Evolutionary conservation across 768 basidiomycete genomes (phyloP).

Genomic region (Tulasnella sp.): DNA sequence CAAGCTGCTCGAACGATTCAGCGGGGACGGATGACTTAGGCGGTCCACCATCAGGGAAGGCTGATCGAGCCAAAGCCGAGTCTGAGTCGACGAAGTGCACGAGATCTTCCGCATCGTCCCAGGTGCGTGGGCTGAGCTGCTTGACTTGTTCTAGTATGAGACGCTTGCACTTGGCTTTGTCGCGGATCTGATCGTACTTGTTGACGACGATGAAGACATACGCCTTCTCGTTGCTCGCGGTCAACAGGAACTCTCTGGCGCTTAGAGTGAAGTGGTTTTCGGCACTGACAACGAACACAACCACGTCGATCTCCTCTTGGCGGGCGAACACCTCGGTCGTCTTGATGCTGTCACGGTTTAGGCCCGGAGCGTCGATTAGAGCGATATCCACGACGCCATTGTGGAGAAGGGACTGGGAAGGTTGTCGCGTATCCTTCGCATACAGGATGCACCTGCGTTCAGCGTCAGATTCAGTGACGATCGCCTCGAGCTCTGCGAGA

Average conservation of each 20-base stretch:
- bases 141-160: conserved; percentile 89
- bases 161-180: conserved; percentile 86
- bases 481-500: conserved; percentile 62
- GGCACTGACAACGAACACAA: conserved; percentile 95
- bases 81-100: conserved; percentile 98
- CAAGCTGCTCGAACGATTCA: conserved; percentile 69
- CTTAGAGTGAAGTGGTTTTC: conserved; percentile 98
- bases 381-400: conserved; percentile 97
- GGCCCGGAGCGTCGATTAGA: conserved; percentile 94
- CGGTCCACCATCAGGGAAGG: conserved; percentile 39
- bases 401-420: conserved; percentile 76
- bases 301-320: conserved; percentile 96
- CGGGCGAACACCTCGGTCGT: conserved; percentile 93
- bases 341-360: conserved; percentile 89
- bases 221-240: conserved; percentile 92
- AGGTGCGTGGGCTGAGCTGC: conserved; percentile 83
- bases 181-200: conserved; percentile 90
- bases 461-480: conserved; percentile 62
- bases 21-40: conserved; percentile 32
- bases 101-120: conserved; percentile 81
- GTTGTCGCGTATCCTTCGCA: conserved; percentile 66
- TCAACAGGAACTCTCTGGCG: conserved; percentile 85
- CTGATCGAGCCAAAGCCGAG: conserved; percentile 36
- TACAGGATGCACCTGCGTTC: conserved; percentile 80
- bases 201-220: conserved; percentile 98